Conservation (phyloP, 345 rosid species). For the Angophora floribunda region DNA sequence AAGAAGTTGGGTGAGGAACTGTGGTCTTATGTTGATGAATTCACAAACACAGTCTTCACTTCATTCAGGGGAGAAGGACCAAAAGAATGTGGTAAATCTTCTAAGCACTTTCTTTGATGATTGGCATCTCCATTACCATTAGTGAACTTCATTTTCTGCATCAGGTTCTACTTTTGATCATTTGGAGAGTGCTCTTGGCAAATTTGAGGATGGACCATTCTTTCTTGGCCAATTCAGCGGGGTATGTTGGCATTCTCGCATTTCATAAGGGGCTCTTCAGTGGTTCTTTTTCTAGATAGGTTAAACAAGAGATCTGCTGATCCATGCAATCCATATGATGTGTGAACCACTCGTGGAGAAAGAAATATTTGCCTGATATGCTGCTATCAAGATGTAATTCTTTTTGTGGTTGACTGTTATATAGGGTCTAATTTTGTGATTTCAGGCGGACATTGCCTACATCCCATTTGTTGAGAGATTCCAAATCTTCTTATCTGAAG, state of each 20-base stretch:
- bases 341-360: background rate
- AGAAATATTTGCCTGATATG: background rate
- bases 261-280: background rate
- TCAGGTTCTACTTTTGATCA: too few relatives aligned
- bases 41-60: constrained; percentile 15
- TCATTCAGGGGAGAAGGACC: constrained; percentile 59
- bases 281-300: background rate
- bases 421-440: background rate
- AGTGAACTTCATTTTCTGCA: too few relatives aligned
- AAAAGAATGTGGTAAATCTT: constrained; percentile 43
- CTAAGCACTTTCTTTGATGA: too few relatives aligned
- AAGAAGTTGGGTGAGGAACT: constrained; percentile 56
- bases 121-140: too few relatives aligned
- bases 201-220: too few relatives aligned
- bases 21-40: constrained; percentile 41
- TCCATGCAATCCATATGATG: background rate
- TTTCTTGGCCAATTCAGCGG: background rate
- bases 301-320: background rate
- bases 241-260: constrained; percentile 19
- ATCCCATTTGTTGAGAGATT: background rate
- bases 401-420: background rate
- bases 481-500: background rate
- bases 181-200: too few relatives aligned
- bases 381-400: background rate
- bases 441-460: background rate